Evolutionary conservation across 1,284 basidiomycete species (phyloP).

Genomic region (Neolentinus lepideus): DNA sequence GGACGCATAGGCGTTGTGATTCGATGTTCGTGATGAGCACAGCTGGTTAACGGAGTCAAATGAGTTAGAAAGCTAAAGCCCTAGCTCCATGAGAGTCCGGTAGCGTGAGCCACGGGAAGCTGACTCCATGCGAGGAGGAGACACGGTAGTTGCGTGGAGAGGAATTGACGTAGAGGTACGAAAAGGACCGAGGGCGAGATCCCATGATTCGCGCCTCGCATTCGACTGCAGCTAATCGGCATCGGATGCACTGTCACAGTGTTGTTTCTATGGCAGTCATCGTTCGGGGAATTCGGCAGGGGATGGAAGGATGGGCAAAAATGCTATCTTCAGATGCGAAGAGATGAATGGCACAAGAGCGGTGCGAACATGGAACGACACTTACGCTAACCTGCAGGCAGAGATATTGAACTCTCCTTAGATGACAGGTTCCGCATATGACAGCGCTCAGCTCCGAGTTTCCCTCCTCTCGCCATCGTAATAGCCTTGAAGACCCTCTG

Average conservation of each 20-base stretch:
- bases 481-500: neutral
- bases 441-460: neutral
- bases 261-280: too few species aligned
- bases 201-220: neutral
- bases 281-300: too few species aligned
- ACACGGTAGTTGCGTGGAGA: neutral
- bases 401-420: too few species aligned
- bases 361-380: too few species aligned
- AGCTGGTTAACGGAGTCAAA: neutral
- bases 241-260: too few species aligned
- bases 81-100: neutral
- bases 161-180: neutral
- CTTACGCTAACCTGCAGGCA: too few species aligned
- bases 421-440: neutral
- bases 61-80: neutral
- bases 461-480: neutral
- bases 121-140: neutral
- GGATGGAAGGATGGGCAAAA: too few species aligned
- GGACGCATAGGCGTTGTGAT: too few species aligned
- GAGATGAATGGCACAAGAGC: too few species aligned
- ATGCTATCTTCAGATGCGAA: too few species aligned
- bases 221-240: too few species aligned
- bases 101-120: neutral
- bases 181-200: neutral
- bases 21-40: neutral